Evolutionary conservation across 179 eudicot genomes (phyloP).

Genomic region (Heliamphora pulchella): DNA sequence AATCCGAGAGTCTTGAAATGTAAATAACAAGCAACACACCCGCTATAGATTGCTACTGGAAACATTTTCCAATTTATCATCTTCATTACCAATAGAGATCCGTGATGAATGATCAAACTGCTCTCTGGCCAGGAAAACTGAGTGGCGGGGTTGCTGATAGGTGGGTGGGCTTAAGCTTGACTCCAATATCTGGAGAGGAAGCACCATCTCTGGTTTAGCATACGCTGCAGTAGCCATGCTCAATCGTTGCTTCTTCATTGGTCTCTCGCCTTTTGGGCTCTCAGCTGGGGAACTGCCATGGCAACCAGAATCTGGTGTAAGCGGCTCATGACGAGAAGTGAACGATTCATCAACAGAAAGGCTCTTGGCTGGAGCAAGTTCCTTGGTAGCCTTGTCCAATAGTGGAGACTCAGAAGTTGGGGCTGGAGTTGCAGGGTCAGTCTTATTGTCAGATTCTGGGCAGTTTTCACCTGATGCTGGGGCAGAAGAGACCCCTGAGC

Average conservation of each 20-base stretch:
- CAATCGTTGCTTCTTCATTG: conserved; percentile 35
- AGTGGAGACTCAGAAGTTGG: conserved; percentile 35
- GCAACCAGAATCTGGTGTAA: conserved; percentile 44
- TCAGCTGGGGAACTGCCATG: conserved; percentile 26
- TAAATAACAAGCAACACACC: background rate
- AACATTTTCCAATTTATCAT: conserved; percentile 11
- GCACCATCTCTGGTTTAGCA: conserved; percentile 27
- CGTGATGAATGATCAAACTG: conserved; percentile 28
- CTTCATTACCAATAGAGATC: conserved; percentile 19
- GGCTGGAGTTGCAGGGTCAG: conserved; percentile 50
- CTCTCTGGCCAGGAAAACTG: conserved; percentile 25
- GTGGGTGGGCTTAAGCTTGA: conserved; percentile 35
- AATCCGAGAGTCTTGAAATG: background rate
- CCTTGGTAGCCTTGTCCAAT: conserved; percentile 27
- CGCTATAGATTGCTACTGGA: conserved; percentile 12
- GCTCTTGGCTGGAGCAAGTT: conserved; percentile 28
- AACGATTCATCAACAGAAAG: conserved; percentile 40
- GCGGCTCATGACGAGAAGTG: conserved; percentile 40
- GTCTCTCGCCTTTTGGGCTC: conserved; percentile 29
- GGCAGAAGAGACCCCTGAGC: conserved; percentile 14
- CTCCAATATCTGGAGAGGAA: conserved; percentile 38
- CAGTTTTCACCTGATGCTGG: conserved; percentile 18
- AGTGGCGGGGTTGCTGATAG: conserved; percentile 28
- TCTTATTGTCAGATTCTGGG: conserved; percentile 30
- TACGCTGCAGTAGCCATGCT: conserved; percentile 17